phyloP scores from a whole-genome alignment of 805 yeast genomes.

The Wickerhamomyces chambardii region DNA sequence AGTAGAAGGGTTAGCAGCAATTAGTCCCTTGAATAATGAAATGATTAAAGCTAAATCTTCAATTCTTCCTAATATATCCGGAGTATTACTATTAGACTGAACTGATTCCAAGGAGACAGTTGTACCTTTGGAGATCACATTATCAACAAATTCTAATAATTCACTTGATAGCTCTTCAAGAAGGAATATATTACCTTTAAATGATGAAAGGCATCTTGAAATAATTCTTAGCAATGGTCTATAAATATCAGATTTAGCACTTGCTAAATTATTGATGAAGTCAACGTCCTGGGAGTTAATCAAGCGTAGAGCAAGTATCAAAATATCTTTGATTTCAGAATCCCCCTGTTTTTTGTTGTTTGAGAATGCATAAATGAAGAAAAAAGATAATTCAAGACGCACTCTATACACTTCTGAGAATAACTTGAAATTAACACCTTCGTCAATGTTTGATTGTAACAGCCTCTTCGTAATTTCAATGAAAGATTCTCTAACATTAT shows the following conservation, averaged over 20 bases:
- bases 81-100: constrained; percentile 39
- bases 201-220: constrained; percentile 35
- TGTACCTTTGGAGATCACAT: constrained; percentile 60
- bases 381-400: constrained; percentile 61
- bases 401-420: constrained; percentile 46
- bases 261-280: constrained; percentile 32
- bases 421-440: constrained; percentile 39
- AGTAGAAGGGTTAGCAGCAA: constrained; percentile 34
- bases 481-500: constrained; percentile 20
- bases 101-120: constrained; percentile 47
- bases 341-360: constrained; percentile 6
- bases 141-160: constrained; percentile 48
- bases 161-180: constrained; percentile 39
- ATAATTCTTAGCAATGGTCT: constrained; percentile 55
- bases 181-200: constrained; percentile 31
- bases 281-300: constrained; percentile 41
- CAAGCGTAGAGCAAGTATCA: constrained; percentile 29
- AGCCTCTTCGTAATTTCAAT: constrained; percentile 35
- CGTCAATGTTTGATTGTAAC: constrained; percentile 39
- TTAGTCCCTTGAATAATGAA: constrained; percentile 52
- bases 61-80: constrained; percentile 34
- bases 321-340: constrained; percentile 10
- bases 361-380: constrained; percentile 14
- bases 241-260: constrained; percentile 32
- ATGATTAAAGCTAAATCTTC: constrained; percentile 60